phyloP scores from a whole-genome alignment of 768 basidiomycete species.

The Auricularia heimuer region DNA sequence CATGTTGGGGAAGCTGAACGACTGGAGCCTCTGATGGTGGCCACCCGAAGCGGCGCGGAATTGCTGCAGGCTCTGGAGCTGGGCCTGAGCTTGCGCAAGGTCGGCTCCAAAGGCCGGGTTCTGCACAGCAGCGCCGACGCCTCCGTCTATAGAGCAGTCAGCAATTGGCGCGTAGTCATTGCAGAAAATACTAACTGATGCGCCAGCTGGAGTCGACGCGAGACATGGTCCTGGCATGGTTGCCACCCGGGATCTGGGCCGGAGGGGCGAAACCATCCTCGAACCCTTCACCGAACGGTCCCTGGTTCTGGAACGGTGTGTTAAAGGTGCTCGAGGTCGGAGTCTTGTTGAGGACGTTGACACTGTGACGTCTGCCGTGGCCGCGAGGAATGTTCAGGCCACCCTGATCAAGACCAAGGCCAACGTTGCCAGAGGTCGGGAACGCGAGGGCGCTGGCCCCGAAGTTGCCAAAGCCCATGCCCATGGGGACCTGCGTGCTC shows the following conservation, averaged over 20 bases:
- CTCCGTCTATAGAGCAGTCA: constrained; percentile 45
- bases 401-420: constrained; percentile 49
- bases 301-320: constrained; percentile 7
- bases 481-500: constrained; percentile 53
- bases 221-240: constrained; percentile 65
- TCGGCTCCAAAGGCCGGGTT: constrained; percentile 64
- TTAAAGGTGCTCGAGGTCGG: constrained; percentile 29
- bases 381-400: constrained; percentile 62
- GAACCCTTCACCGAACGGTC: constrained; percentile 46
- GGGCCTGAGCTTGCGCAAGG: constrained; percentile 93
- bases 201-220: constrained; percentile 82
- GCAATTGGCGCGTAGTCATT: constrained; percentile 3
- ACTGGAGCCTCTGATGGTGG: constrained; percentile 94
- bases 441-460: constrained; percentile 31
- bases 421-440: constrained; percentile 28
- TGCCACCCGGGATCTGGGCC: constrained; percentile 35
- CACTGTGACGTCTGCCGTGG: constrained; percentile 83
- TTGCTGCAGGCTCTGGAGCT: constrained; percentile 89
- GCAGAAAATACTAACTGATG: constrained; percentile 50
- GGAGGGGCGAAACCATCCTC: constrained; percentile 74
- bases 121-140: constrained; percentile 54
- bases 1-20: constrained; percentile 98
- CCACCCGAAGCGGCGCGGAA: constrained; percentile 93
- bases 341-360: constrained; percentile 80
- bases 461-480: constrained; percentile 53